Conservation (phyloP, 1,284 basidiomycete genomes). For the Ustilago xerochloae region DNA sequence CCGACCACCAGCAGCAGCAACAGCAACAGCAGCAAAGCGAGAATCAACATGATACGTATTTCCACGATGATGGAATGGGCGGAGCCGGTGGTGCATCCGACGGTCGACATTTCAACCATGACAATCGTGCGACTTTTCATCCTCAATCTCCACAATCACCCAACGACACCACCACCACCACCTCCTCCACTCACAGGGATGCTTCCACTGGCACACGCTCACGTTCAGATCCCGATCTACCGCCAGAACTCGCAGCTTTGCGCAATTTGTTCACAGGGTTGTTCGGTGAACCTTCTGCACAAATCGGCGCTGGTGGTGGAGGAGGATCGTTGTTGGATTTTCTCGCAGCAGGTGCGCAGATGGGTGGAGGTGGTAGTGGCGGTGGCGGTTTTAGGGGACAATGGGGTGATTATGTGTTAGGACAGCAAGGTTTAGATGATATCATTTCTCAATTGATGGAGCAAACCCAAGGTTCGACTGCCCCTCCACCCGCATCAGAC, state of each 20-base stretch:
- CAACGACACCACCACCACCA: neutral
- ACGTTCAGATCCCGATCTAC: constrained; percentile 30
- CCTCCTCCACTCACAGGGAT: too few relatives aligned
- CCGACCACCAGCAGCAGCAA: neutral
- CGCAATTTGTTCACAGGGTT: constrained; percentile 54
- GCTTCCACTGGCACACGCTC: too few relatives aligned
- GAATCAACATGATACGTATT: constrained; percentile 18
- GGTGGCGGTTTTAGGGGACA: constrained; percentile 38
- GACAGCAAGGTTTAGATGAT: constrained; percentile 59
- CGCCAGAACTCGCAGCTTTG: constrained; percentile 51
- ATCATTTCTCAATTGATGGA: constrained; percentile 64
- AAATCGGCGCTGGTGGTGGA: neutral
- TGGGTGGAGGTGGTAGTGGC: constrained; percentile 18
- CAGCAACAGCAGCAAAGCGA: neutral
- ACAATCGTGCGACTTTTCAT: constrained; percentile 41
- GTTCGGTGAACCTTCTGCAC: constrained; percentile 46
- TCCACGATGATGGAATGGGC: constrained; percentile 64
- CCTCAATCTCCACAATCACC: constrained; percentile 27
- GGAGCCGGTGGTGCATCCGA: constrained; percentile 58
- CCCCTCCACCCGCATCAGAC: constrained; percentile 55
- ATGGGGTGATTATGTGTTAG: constrained; percentile 58
- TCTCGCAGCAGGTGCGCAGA: constrained; percentile 31
- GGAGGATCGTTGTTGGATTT: constrained; percentile 47
- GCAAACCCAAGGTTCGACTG: constrained; percentile 54
- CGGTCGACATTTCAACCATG: constrained; percentile 59